Evolutionary conservation across 169 alveolate species (phyloP), one percentile per base, ranked within the genome.

Genomic region (Pseudocohnilembus persalinus): DNA sequence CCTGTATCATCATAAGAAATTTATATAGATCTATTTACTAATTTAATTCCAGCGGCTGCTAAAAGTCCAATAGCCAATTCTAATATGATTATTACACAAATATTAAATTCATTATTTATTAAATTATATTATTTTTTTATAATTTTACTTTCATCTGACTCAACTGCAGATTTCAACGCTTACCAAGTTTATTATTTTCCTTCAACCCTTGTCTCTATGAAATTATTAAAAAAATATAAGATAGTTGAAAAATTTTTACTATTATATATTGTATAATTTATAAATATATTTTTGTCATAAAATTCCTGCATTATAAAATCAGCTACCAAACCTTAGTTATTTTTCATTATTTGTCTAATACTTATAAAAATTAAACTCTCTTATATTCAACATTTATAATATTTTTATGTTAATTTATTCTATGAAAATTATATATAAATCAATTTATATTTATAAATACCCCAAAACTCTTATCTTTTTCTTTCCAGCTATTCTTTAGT

Each of bases 381-480:
- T n/a, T n/a, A n/a, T n/a, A n/a, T n/a, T n/a, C n/a, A n/a, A n/a
- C n/a, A n/a, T n/a, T n/a, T n/a, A n/a, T n/a, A n/a, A n/a, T n/a
- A n/a, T n/a, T n/a, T n/a, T n/a, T n/a, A n/a, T n/a, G n/a, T n/a
- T n/a, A n/a, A n/a, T n/a, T n/a, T n/a, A n/a, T n/a, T n/a, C n/a
- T n/a, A n/a, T n/a, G n/a, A n/a, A n/a, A n/a, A n/a, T n/a, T 15
- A 76, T 1, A 35, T 77, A n/a, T 32, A 83, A 28, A 76, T 75
- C 24, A 34, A 25, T 30, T 1, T 29, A 33, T 49, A 35, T 33
- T 34, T 24, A 63, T 28, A 20, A 78, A 77, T 85, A 89, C 93
- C 93, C 96, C 96, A 92, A 74, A 92, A 92, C 63, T 92, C 96
- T 30, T 34, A 74, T 75, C 96, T 82, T 88, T 93, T 90, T 75